These are phyloP conservation scores for Tulasnella sp. DNA, from an alignment of 768 basidiomycete genomes.

Conservation along the genomic window DNA sequence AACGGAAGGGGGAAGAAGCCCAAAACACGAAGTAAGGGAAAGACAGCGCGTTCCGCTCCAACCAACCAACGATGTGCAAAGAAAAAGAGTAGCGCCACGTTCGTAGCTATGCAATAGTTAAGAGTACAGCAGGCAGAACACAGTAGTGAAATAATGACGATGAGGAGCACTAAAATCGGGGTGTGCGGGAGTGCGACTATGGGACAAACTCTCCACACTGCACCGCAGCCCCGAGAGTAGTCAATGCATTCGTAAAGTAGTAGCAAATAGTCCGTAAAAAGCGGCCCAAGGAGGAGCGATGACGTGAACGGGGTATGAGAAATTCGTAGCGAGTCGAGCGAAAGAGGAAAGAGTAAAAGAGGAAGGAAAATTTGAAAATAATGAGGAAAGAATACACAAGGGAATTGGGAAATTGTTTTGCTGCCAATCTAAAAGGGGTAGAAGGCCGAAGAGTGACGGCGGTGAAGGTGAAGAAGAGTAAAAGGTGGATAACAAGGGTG, in stretches of 20 bases:
- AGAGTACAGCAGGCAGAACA: not conserved
- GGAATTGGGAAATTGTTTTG: conserved; percentile 2
- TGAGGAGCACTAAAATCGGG: not conserved
- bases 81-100: conserved; percentile 3
- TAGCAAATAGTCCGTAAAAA: conserved; percentile 4
- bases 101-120: conserved; percentile 15
- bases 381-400: conserved; percentile 18
- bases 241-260: conserved; percentile 1
- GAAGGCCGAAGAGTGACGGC: not conserved
- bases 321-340: not conserved
- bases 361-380: not conserved
- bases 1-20: not conserved
- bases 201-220: not conserved
- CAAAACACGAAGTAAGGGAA: not conserved
- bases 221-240: not conserved
- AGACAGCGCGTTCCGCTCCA: not conserved
- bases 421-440: conserved; percentile 1
- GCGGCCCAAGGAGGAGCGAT: not conserved
- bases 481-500: not conserved
- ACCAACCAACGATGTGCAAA: not conserved
- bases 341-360: not conserved
- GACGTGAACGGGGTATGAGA: not conserved
- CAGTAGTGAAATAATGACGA: conserved; percentile 12
- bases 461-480: not conserved
- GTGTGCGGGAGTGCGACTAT: not conserved